Conservation (phyloP, 148 eudicot genomes). For the Rhododendron williamsianum region DNA sequence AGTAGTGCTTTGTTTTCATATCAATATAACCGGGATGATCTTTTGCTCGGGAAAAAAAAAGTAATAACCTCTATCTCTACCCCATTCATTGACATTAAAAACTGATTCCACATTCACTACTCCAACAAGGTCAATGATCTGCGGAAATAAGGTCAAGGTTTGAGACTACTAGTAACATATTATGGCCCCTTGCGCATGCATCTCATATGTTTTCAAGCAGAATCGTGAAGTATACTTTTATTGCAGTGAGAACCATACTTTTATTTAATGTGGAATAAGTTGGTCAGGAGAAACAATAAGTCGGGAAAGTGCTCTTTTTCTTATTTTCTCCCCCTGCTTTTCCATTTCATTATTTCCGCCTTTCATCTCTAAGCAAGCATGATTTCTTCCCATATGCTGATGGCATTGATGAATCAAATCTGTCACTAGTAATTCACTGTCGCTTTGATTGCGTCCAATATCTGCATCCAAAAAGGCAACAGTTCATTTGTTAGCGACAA, state of each 20-base stretch:
- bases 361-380: not conserved
- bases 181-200: not conserved
- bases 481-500: slow-evolving; percentile 6
- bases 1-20: too few relatives aligned
- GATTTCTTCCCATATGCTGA: not conserved
- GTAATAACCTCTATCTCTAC: not conserved
- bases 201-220: not conserved
- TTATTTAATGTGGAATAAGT: not conserved
- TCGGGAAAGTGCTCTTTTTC: not conserved
- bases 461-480: slow-evolving; percentile 32
- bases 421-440: slow-evolving; percentile 56
- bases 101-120: not conserved
- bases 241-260: not conserved
- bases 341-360: not conserved
- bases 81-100: not conserved
- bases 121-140: not conserved
- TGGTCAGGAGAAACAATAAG: not conserved
- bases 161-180: not conserved
- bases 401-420: not conserved
- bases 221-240: not conserved
- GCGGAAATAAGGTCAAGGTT: not conserved
- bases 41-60: not conserved
- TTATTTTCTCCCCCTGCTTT: not conserved
- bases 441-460: slow-evolving; percentile 77
- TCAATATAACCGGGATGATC: not conserved